Conservation (phyloP, 2,329 filamentous ascomycete genomes). For the Epichloe amarillans region DNA sequence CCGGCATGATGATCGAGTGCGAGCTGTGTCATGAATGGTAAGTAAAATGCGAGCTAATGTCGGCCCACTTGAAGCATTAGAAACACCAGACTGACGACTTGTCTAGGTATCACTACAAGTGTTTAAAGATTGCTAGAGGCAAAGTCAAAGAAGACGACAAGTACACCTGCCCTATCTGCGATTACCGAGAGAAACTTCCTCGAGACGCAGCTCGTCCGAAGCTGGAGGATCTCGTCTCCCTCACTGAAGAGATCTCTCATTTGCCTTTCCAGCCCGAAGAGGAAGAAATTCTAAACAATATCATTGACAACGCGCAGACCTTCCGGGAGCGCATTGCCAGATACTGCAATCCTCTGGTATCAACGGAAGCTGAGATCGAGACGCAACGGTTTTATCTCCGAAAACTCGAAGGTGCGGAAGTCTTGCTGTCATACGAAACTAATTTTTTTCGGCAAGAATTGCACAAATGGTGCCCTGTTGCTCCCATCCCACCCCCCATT, state of each 20-base stretch:
- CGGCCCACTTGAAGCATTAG: not conserved
- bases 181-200: conserved; percentile 93
- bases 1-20: conserved; percentile 99
- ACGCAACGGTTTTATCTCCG: conserved; percentile 89
- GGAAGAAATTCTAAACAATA: conserved; percentile 71
- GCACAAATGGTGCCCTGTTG: conserved; percentile 88
- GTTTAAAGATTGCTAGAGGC: conserved; percentile 89
- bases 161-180: conserved; percentile 95
- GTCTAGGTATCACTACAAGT: conserved; percentile 87
- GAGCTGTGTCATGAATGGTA: conserved; percentile 96
- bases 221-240: conserved; percentile 72
- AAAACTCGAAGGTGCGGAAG: conserved; percentile 94
- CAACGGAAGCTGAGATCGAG: conserved; percentile 73
- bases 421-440: conserved; percentile 83
- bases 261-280: conserved; percentile 95
- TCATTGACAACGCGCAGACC: conserved; percentile 70
- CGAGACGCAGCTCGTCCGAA: conserved; percentile 92
- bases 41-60: conserved; percentile 21
- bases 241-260: conserved; percentile 67
- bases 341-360: conserved; percentile 70
- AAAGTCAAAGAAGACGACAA: conserved; percentile 98
- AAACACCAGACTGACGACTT: not conserved
- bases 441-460: conserved; percentile 95
- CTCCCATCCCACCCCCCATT: conserved; percentile 77
- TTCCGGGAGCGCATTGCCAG: conserved; percentile 73